Conservation (phyloP, 805 yeast species). For the Pichia membranifaciens region DNA sequence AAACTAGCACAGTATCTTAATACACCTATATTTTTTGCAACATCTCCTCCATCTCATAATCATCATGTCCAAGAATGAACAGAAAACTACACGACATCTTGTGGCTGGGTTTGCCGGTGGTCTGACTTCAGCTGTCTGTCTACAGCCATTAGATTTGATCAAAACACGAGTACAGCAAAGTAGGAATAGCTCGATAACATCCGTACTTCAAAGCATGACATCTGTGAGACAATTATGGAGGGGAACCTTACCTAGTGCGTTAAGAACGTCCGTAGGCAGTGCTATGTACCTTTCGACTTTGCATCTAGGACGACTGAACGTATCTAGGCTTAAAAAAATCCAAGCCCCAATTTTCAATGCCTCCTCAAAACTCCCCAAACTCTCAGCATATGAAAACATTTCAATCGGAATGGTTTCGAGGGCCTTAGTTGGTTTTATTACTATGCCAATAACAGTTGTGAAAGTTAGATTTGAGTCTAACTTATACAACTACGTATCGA, state of each 20-base stretch:
- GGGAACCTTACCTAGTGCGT: constrained; percentile 86
- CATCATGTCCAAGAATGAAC: constrained; percentile 7
- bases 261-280: constrained; percentile 86
- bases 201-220: constrained; percentile 36
- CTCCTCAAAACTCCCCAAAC: constrained; percentile 56
- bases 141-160: constrained; percentile 86
- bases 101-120: constrained; percentile 85
- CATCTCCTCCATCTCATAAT: neutral
- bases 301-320: constrained; percentile 50
- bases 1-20: too few species aligned
- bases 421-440: constrained; percentile 72
- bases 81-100: constrained; percentile 44
- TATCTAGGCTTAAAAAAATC: constrained; percentile 32
- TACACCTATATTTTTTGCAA: too few species aligned
- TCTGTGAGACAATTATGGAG: constrained; percentile 67
- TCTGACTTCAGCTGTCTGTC: constrained; percentile 64
- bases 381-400: constrained; percentile 64
- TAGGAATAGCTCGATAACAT: constrained; percentile 26
- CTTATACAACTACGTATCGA: constrained; percentile 59
- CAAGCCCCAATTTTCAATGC: constrained; percentile 7
- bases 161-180: constrained; percentile 82
- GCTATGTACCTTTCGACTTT: constrained; percentile 77
- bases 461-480: constrained; percentile 88
- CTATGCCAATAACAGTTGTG: constrained; percentile 92
- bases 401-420: constrained; percentile 74